Base-by-base conservation (phyloP, 257 asterid species). In the Dorcoceras hygrometricum region DNA sequence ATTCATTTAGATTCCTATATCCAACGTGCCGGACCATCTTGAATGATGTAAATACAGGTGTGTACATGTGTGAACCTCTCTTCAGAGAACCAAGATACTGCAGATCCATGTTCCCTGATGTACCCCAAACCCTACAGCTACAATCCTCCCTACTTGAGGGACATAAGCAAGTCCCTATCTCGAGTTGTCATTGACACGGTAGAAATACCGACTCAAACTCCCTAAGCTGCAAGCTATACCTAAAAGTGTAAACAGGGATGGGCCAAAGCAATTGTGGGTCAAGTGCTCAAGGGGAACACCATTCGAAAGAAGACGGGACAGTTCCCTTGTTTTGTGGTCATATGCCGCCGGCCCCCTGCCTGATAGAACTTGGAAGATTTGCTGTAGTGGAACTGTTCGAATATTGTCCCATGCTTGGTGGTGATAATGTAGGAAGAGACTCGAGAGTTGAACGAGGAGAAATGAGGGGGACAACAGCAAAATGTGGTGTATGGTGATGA, bases 391-490 rank as follows among this genome's bases (percentile, higher is more conserved):
- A 39, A 55, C 66, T 23, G 50, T 68, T 61, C 19, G 26, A 63
- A 36, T 64, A 28, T 23, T 31, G 24, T 62, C 58, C 65, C 43
- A 6, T 32, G 57, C 63, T 58, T 31, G 72, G 9, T 48, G 71
- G 70, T 59, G 80, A 65, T 50, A 69, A 55, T 28, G 63, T 48
- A 29, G 75, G 70, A 63, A 71, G 77, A 73, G 71, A 55, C 68
- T 71, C 79, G 9, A 63, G 79, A 22, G 78, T 66, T 58, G 76
- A 78, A 73, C 58, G 66, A 48, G 71, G 75, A 67, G 77, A 81
- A 51, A 62, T 72, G 67, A 54, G 50, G 54, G 75, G 31, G 5
- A 39, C 64, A 56, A 20, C 26, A 39, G 59, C 48, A 70, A 78
- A 59, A 48, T 70, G 79, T 65, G 80, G 61, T 73, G 61, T 67